Evolutionary conservation across 2,329 filamentous ascomycete genomes (phyloP), one percentile per base, ranked within the genome.

Genomic region (Aspergillus amoenus): DNA sequence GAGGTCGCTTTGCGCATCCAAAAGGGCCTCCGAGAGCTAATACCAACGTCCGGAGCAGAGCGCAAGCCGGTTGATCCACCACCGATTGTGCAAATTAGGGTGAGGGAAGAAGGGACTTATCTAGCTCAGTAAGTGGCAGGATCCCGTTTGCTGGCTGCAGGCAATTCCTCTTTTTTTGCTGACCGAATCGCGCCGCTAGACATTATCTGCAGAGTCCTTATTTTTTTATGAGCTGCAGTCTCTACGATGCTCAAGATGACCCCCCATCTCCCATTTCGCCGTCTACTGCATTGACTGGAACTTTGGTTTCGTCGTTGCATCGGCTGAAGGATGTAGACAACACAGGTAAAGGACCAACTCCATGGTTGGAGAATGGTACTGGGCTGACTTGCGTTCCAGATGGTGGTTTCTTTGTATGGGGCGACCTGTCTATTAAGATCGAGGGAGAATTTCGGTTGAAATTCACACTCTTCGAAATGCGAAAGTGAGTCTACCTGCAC

Each of bases 401-500:
- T 73, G 89, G 89, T 11, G 91, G 88, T 1, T 95, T 92, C 76
- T 96, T 96, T 68, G 88, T 96, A n/a, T 96, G 95, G 73, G 89
- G 89, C 5, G 91, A 96, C 72, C 79, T 96, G 21, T 94, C 90
- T 0, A 86, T 93, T 59, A 88, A 88, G 69, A 79, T 86, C 22
- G 84, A 89, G 66, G 92, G 92, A 30, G 81, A 79, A 18, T 93
- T 87, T 69, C 82, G 87, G 37, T 81, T 96, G 40, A 83, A 86
- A 55, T 96, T 96, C 70, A 88, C 84, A 48, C 80, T 96, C 13
- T 93, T 88, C 72, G 89, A 93, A 71, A 84, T 90, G 76, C 80
- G 78, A 65, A 84, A 83, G 80, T 84, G 72, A 65, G 80, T 43
- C 18, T 21, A 21, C 34, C 12, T 27, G 34, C 13, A 21, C 27